phyloP scores from a whole-genome alignment of 2,329 filamentous ascomycete genomes.

The Phaeosphaeriaceae sp. region DNA sequence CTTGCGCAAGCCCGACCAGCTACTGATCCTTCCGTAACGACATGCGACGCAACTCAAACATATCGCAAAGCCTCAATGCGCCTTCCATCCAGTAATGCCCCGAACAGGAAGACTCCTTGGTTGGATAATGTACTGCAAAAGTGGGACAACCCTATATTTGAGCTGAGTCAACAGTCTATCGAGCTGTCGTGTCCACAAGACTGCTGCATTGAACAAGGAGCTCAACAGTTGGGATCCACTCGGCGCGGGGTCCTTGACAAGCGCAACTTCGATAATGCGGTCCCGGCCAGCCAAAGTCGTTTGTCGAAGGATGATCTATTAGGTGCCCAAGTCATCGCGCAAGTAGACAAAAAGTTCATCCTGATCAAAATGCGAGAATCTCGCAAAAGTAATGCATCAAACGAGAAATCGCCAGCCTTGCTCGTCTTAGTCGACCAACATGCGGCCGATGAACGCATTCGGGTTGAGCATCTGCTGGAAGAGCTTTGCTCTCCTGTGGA shows the following conservation, averaged over 20 bases:
- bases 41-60: slow-evolving; percentile 16
- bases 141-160: slow-evolving; percentile 82
- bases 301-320: slow-evolving; percentile 65
- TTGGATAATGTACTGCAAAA: slow-evolving; percentile 65
- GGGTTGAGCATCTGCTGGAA: slow-evolving; percentile 75
- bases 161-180: slow-evolving; percentile 56
- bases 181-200: slow-evolving; percentile 43
- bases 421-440: slow-evolving; percentile 91
- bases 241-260: neutral
- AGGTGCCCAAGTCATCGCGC: slow-evolving; percentile 73
- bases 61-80: slow-evolving; percentile 42
- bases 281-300: neutral
- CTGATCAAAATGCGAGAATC: slow-evolving; percentile 61
- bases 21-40: slow-evolving; percentile 9
- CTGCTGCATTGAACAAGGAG: neutral
- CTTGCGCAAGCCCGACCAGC: slow-evolving; percentile 17
- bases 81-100: slow-evolving; percentile 28
- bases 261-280: neutral
- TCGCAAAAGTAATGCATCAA: slow-evolving; percentile 2
- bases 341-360: slow-evolving; percentile 92
- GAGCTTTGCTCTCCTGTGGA: slow-evolving; percentile 57
- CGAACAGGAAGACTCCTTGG: slow-evolving; percentile 56
- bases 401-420: slow-evolving; percentile 35
- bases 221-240: neutral
- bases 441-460: slow-evolving; percentile 88